These are phyloP conservation scores for Physcia stellaris DNA, from an alignment of 495 filamentous ascomycete species.

Conservation along the genomic window DNA sequence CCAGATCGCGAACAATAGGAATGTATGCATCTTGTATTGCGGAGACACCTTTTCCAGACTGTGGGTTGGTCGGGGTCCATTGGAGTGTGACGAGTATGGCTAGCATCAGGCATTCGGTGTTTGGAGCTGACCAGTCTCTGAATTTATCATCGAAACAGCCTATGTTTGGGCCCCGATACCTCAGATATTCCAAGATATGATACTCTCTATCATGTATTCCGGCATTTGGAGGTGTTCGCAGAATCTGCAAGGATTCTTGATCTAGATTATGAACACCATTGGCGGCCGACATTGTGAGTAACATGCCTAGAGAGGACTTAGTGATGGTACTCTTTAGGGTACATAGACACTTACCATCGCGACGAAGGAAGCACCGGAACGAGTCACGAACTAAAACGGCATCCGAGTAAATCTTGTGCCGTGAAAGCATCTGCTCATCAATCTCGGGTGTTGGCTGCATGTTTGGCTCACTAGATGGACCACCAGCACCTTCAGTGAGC, in stretches of 20 bases:
- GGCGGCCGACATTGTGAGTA: conserved; percentile 5
- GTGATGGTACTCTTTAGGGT: background rate
- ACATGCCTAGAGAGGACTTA: background rate
- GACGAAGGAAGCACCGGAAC: conserved; percentile 1
- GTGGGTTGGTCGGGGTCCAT: background rate
- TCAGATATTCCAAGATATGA: too few relatives aligned
- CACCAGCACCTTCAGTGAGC: too few relatives aligned
- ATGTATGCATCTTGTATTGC: conserved; percentile 4
- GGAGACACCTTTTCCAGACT: background rate
- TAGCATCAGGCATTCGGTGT: too few relatives aligned
- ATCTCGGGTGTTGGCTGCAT: background rate
- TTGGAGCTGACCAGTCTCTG: too few relatives aligned
- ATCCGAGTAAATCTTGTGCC: background rate
- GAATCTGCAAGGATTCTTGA: background rate
- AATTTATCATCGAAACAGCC: too few relatives aligned
- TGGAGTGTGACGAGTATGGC: too few relatives aligned
- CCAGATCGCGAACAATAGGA: conserved; percentile 4
- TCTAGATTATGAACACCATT: conserved; percentile 3
- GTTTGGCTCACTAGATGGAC: conserved; percentile 1
- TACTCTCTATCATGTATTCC: too few relatives aligned
- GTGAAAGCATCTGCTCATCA: conserved; percentile 2
- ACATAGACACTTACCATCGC: conserved; percentile 1
- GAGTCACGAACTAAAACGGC: conserved; percentile 1
- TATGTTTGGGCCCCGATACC: too few relatives aligned
- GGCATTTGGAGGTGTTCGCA: background rate